Percentiles rank a stretch among this genome's conserved stretches.
Conservation (phyloP, 805 yeast species). For the Saccharomycopsis vini region DNA sequence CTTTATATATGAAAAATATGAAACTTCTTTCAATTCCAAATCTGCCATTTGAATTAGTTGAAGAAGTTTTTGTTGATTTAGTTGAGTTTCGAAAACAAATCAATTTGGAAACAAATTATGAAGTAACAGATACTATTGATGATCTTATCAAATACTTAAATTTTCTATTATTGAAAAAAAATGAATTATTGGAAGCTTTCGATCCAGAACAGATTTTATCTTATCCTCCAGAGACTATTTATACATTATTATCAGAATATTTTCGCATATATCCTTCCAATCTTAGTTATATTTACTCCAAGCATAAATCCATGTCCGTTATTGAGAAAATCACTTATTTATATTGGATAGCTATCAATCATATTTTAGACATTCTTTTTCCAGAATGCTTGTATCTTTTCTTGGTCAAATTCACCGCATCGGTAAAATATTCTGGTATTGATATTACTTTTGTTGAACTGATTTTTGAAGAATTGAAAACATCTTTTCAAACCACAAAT, state of each 20-base stretch:
- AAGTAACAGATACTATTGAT: not conserved
- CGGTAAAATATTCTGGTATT: conserved; percentile 2
- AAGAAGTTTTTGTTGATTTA: conserved; percentile 4
- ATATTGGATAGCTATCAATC: conserved; percentile 6
- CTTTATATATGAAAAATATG: not conserved
- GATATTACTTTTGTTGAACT: conserved; percentile 1
- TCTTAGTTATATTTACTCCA: not conserved
- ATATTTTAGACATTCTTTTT: conserved; percentile 9
- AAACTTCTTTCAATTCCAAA: conserved; percentile 3
- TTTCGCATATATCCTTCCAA: not conserved
- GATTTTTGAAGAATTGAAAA: conserved; percentile 1
- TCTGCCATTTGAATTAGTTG: not conserved
- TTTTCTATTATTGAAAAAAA: not conserved
- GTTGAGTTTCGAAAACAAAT: not conserved
- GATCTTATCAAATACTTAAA: not conserved
- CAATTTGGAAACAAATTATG: not conserved
- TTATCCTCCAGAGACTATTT: not conserved
- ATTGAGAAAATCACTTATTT: conserved; percentile 5
- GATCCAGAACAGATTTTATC: not conserved
- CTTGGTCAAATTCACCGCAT: conserved; percentile 6
- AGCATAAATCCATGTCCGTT: not conserved
- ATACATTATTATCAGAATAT: not conserved
- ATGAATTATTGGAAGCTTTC: not conserved
- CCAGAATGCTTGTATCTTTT: conserved; percentile 8
- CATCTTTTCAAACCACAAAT: not conserved